A percentile compares a stretch with the other conserved stretches of the same genome.
phyloP scores from a whole-genome alignment of 352 stramenopile species.

The Phytopythium cucurbitacearum region DNA sequence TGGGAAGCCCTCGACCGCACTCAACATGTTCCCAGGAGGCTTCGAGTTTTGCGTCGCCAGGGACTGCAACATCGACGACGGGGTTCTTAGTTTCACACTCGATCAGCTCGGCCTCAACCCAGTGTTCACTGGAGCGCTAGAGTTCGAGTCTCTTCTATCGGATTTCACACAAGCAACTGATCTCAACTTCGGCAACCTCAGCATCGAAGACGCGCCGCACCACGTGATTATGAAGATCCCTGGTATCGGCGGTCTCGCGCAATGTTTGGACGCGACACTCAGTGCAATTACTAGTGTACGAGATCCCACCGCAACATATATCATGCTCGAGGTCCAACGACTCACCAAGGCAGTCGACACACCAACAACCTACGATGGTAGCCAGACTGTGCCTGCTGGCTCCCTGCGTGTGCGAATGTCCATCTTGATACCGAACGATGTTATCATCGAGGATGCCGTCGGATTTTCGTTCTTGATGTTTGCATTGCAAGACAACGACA shows the following conservation, averaged over 20 bases:
- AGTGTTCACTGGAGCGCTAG: neutral
- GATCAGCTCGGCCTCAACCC: slow-evolving; percentile 3
- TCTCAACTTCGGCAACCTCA: slow-evolving; percentile 4
- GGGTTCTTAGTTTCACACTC: slow-evolving; percentile 12
- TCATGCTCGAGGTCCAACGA: too few species aligned
- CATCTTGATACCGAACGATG: too few species aligned
- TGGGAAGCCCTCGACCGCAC: neutral
- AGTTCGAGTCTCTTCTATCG: neutral
- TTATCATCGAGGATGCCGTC: too few species aligned
- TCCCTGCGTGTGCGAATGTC: too few species aligned
- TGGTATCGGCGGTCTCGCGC: neutral
- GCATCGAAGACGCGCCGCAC: neutral
- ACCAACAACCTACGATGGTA: neutral
- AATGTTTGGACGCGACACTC: too few species aligned
- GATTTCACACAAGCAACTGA: neutral
- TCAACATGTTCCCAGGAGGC: slow-evolving; percentile 11
- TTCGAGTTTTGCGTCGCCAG: slow-evolving; percentile 15
- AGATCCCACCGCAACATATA: too few species aligned
- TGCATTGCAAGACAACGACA: slow-evolving; percentile 6
- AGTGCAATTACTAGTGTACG: too few species aligned
- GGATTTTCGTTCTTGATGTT: slow-evolving; percentile 14
- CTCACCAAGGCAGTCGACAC: too few species aligned
- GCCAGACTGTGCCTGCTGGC: neutral
- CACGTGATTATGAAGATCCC: slow-evolving; percentile 3
- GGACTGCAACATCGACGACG: slow-evolving; percentile 10